These are phyloP conservation scores for Eucalyptus brandiana DNA, from an alignment of 345 rosid genomes.

Conservation along the genomic window DNA sequence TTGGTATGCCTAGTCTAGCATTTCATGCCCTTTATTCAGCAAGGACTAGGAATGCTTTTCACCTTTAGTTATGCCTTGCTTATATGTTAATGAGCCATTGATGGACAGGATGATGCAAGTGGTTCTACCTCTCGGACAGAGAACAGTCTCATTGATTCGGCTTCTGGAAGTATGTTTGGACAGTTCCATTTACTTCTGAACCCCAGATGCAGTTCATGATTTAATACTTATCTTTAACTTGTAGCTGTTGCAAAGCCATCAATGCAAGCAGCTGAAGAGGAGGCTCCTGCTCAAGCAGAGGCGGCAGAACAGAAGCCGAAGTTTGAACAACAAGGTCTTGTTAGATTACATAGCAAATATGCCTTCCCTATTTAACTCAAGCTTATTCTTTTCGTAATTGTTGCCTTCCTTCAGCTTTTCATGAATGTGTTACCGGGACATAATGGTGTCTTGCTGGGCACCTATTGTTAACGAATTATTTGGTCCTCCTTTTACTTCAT, in stretches of 20 bases:
- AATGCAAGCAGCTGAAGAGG: slow-evolving; percentile 89
- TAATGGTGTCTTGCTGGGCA: not conserved
- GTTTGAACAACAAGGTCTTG: slow-evolving; percentile 71
- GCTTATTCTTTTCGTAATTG: not conserved
- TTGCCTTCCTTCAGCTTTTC: not conserved
- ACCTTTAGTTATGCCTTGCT: not conserved
- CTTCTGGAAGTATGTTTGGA: slow-evolving; percentile 65
- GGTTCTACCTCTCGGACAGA: slow-evolving; percentile 23
- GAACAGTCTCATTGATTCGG: slow-evolving; percentile 31
- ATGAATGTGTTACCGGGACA: not conserved
- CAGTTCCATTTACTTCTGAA: not conserved
- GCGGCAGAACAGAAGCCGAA: slow-evolving; percentile 96
- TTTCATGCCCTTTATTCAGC: not conserved
- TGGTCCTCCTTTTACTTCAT: not conserved
- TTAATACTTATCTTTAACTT: not conserved
- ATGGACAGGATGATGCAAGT: slow-evolving; percentile 43
- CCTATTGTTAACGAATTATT: not conserved
- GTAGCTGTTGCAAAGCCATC: slow-evolving; percentile 92
- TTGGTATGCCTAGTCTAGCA: not conserved
- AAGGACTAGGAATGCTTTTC: not conserved
- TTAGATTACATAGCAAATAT: not conserved
- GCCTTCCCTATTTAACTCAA: not conserved
- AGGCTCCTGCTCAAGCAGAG: slow-evolving; percentile 93
- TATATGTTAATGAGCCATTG: slow-evolving; percentile 18
- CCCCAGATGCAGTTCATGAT: not conserved